Conservation (phyloP, 345 rosid species). For the Corchorus capsularis region DNA sequence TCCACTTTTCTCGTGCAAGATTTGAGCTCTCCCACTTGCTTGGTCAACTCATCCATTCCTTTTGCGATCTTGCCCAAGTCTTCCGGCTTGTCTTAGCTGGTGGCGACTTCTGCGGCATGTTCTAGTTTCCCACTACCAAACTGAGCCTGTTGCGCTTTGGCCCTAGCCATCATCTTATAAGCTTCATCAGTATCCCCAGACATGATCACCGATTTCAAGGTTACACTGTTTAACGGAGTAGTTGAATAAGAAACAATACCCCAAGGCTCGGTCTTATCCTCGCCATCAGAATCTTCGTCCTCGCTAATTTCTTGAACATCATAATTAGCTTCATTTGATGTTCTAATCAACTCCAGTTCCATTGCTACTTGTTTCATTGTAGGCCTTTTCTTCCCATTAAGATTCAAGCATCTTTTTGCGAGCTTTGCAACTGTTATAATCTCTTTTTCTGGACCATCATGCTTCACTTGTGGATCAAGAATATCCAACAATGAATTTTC, state of each 20-base stretch:
- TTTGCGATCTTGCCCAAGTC: too few relatives aligned
- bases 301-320: neutral
- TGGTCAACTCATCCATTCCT: too few relatives aligned
- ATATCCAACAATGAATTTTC: slow-evolving; percentile 4
- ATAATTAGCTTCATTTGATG: neutral
- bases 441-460: neutral
- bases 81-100: too few relatives aligned
- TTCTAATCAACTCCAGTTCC: neutral
- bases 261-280: neutral
- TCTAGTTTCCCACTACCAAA: too few relatives aligned
- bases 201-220: too few relatives aligned
- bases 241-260: neutral
- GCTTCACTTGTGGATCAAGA: slow-evolving; percentile 1
- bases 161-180: too few relatives aligned
- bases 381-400: neutral
- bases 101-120: too few relatives aligned
- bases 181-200: too few relatives aligned
- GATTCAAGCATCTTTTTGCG: neutral
- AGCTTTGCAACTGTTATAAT: neutral
- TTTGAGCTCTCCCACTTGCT: too few relatives aligned
- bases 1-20: too few relatives aligned
- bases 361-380: slow-evolving; percentile 6
- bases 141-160: too few relatives aligned
- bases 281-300: slow-evolving; percentile 1
- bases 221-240: neutral